These are phyloP conservation scores for Lactarius psammicola DNA, from an alignment of 768 basidiomycete genomes.

Conservation along the genomic window DNA sequence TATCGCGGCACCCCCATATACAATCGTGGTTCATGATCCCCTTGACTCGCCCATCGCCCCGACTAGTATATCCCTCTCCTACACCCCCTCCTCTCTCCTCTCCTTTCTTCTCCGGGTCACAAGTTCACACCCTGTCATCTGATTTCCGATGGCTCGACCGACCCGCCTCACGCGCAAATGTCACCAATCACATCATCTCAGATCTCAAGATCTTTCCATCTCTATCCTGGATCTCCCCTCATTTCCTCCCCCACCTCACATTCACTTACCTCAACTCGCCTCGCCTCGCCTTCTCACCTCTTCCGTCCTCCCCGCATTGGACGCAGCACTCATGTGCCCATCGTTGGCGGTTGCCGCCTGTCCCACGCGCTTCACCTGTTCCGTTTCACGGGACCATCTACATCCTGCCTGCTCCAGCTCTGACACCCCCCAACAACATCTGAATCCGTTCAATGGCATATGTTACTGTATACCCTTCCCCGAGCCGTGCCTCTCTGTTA, in stretches of 20 bases:
- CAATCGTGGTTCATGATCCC: constrained; percentile 18
- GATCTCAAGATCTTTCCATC: constrained; percentile 24
- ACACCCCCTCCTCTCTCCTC: background rate
- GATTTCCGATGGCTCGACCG: constrained; percentile 16
- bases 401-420: background rate
- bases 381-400: background rate
- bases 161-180: constrained; percentile 13
- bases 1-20: constrained; percentile 21
- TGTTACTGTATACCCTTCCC: constrained; percentile 5
- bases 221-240: constrained; percentile 13
- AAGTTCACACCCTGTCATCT: constrained; percentile 24
- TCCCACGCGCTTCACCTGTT: constrained; percentile 2
- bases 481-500: background rate
- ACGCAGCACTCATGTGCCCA: constrained; percentile 11
- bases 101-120: constrained; percentile 13
- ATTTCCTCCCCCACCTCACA: background rate
- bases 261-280: constrained; percentile 1
- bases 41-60: background rate
- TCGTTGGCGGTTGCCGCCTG: background rate
- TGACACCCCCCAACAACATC: background rate
- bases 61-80: background rate
- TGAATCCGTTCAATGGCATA: background rate
- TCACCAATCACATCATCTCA: constrained; percentile 26
- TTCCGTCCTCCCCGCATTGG: constrained; percentile 15
- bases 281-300: background rate